These are phyloP conservation scores for Candida argentea DNA, from an alignment of 805 yeast species.

Conservation along the genomic window DNA sequence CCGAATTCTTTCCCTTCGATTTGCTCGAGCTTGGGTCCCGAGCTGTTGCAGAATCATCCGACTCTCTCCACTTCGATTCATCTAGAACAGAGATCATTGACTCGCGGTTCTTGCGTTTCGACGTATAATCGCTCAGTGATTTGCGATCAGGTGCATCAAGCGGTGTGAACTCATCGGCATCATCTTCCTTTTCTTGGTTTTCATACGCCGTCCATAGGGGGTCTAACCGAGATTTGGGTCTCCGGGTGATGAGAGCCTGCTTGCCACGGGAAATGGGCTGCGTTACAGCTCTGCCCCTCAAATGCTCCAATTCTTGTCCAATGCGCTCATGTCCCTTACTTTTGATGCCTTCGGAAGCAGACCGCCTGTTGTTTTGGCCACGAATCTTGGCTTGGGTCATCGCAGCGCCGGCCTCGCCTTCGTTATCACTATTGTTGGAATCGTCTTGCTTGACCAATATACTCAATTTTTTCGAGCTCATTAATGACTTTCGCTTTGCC, in stretches of 20 bases:
- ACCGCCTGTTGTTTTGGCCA: too few species aligned
- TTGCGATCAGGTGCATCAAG: constrained; percentile 10
- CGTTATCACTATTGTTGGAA: constrained; percentile 8
- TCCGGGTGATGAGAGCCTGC: constrained; percentile 32
- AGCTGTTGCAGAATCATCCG: constrained; percentile 18
- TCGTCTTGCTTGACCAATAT: constrained; percentile 27
- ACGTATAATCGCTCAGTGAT: constrained; percentile 2
- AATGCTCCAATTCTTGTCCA: constrained; percentile 31
- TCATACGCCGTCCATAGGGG: constrained; percentile 47
- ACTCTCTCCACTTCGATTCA: constrained; percentile 11
- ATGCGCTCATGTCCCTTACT: constrained; percentile 26
- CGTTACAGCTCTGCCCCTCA: constrained; percentile 39
- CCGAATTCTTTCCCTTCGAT: constrained; percentile 3
- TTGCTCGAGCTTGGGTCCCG: constrained; percentile 21
- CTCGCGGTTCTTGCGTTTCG: constrained; percentile 15
- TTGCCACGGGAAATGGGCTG: constrained; percentile 26
- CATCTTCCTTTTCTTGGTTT: constrained; percentile 35
- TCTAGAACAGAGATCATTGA: constrained; percentile 25
- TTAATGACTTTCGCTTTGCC: constrained; percentile 29
- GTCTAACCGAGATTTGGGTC: constrained; percentile 48
- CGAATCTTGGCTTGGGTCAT: constrained; percentile 29
- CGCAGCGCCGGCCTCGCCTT: constrained; percentile 7
- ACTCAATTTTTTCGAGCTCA: constrained; percentile 27
- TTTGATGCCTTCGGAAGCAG: constrained; percentile 24
- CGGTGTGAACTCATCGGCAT: constrained; percentile 28